Evolutionary conservation across 331 rosid species (phyloP), one percentile per base, ranked within the genome.

Genomic region (Acacia pycnantha): DNA sequence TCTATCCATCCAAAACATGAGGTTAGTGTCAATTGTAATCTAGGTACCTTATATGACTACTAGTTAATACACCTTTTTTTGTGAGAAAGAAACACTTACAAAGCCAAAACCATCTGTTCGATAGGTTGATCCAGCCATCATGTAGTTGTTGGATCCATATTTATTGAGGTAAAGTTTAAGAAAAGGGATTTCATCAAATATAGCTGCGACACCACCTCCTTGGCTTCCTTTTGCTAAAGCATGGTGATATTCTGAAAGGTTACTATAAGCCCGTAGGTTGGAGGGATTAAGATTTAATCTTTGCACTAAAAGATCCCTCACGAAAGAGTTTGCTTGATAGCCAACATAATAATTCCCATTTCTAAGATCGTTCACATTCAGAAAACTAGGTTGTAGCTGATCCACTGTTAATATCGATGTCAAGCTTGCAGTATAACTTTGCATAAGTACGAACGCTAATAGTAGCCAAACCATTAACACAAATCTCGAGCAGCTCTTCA

Each of bases 341-440:
- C 89, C 89, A 67, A 83, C 85, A 41, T 66, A 56, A 43, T 86
- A 41, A 33, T 46, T 58, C 13, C 72, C 72, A 11, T 44, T 48
- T 26, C 3, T 80, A 15, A 86, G 70, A 72, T 83, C 85, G 35
- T 80, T 70, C 6, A 77, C 72, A 14, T 16, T 78, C 8, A 77
- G 35, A 77, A 71, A 72, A 54, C 75, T 76, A 0, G 85, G 87
- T 40, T 74, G 75, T 10, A 86, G 51, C 68, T 73, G 72, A 74
- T 86, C 79, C 61, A 72, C 0, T 0, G 85, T 83, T 70, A 83
- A 59, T 61, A 86, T 83, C 3, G 87, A 76, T 0, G 87, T 80
- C 71, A 86, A 80, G 71, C 67, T 83, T 29, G 89, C 85, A 0
- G 87, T 86, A 71, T 86, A 86, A 77, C 89, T 86, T 67, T 86